phyloP scores from a whole-genome alignment of 176 grass and related monocot genomes.

The Carex myosuroides region DNA sequence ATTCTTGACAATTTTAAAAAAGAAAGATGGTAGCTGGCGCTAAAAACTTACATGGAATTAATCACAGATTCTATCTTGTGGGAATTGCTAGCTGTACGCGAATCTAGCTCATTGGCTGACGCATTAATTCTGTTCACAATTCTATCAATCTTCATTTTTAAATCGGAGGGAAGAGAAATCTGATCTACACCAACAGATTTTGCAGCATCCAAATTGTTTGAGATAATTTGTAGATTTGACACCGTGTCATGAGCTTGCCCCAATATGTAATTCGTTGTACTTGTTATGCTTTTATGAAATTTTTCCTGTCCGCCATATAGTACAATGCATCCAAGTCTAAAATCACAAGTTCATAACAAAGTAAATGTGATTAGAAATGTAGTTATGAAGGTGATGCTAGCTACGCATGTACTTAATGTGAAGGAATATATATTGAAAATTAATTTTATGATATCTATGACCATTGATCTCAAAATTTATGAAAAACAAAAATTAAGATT shows the following conservation, averaged over 20 bases:
- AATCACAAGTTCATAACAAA: neutral
- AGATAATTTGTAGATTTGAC: constrained; percentile 40
- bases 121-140: constrained; percentile 12
- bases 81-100: constrained; percentile 48
- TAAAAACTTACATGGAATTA: constrained; percentile 34
- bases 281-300: constrained; percentile 44
- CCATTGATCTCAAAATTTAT: too few relatives aligned
- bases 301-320: constrained; percentile 61
- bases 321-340: constrained; percentile 54
- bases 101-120: constrained; percentile 34
- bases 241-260: constrained; percentile 45
- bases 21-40: too few relatives aligned
- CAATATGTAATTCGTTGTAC: constrained; percentile 53
- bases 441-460: too few relatives aligned
- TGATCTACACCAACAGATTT: constrained; percentile 36
- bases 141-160: constrained; percentile 36
- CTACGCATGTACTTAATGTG: too few relatives aligned
- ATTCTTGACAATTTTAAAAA: neutral
- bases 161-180: constrained; percentile 6
- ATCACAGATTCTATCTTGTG: constrained; percentile 42
- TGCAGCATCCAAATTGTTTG: constrained; percentile 38
- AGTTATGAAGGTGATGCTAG: too few relatives aligned
- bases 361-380: neutral
- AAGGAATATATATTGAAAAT: too few relatives aligned
- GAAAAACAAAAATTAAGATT: too few relatives aligned